A percentile compares a stretch with the other conserved stretches of the same genome.
Conservation (phyloP, 176 grass and related monocot species). For the Raddia guianensis region DNA sequence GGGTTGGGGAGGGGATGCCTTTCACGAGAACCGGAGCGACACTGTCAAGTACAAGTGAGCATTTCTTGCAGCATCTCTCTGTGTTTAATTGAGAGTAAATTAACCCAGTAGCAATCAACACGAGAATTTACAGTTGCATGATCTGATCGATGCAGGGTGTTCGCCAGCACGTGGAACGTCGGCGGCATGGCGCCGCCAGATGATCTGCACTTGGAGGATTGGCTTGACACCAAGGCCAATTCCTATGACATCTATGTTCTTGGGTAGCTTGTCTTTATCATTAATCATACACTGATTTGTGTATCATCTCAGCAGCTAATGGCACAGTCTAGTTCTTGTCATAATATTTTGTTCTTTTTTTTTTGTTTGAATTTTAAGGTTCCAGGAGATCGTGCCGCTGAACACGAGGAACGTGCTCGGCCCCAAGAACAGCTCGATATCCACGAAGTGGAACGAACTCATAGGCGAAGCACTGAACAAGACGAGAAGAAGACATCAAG, state of each 20-base stretch:
- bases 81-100: not conserved
- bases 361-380: constrained; percentile 37
- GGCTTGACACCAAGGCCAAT: constrained; percentile 56
- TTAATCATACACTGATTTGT: not conserved
- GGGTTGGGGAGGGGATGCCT: constrained; percentile 20
- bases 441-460: constrained; percentile 70
- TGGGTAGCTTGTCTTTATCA: constrained; percentile 48
- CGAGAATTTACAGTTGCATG: not conserved
- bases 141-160: constrained; percentile 56
- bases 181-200: constrained; percentile 59
- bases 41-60: constrained; percentile 65
- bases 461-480: constrained; percentile 68
- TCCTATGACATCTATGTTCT: constrained; percentile 90
- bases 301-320: not conserved
- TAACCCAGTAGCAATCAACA: not conserved
- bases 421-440: constrained; percentile 54
- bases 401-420: constrained; percentile 75
- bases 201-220: constrained; percentile 72
- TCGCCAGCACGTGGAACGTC: constrained; percentile 80
- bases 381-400: constrained; percentile 84
- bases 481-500: not conserved
- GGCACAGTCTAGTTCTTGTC: not conserved
- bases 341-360: not conserved
- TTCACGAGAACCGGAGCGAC: constrained; percentile 30
- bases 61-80: not conserved